phyloP scores from a whole-genome alignment of 768 basidiomycete species.

The Pleurotus giganteus region DNA sequence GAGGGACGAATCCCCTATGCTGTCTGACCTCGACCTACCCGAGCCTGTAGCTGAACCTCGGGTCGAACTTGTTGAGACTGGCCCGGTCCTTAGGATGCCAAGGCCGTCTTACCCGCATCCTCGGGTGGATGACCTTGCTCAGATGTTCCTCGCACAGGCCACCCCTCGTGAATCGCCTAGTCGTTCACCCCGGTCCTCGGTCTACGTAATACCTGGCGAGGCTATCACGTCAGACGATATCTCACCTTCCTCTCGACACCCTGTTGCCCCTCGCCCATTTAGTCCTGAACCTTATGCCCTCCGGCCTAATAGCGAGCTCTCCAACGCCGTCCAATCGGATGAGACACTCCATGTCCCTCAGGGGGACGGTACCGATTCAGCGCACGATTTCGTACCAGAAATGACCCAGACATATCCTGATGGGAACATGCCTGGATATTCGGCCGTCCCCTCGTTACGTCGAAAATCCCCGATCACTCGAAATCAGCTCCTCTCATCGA shows the following conservation, averaged over 20 bases:
- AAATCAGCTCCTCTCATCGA: not conserved
- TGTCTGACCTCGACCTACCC: not conserved
- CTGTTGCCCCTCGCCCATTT: not conserved
- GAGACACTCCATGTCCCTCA: not conserved
- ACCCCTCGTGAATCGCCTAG: not conserved
- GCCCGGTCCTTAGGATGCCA: not conserved
- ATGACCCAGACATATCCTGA: not conserved
- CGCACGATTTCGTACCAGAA: not conserved
- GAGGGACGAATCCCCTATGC: not conserved
- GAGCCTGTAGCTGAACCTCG: not conserved
- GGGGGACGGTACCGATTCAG: not conserved
- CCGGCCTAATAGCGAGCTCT: not conserved
- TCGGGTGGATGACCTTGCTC: not conserved
- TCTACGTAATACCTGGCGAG: slow-evolving; percentile 6
- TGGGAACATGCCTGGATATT: not conserved
- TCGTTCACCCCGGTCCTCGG: not conserved
- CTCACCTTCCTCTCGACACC: not conserved
- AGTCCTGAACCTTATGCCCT: not conserved
- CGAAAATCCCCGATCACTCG: slow-evolving; percentile 2
- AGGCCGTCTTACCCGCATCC: slow-evolving; percentile 4
- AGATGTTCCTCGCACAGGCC: not conserved
- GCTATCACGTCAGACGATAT: slow-evolving; percentile 7
- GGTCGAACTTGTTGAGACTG: not conserved
- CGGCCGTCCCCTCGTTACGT: not conserved
- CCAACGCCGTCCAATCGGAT: not conserved